These are phyloP conservation scores for Suillus subalutaceus DNA, from an alignment of 768 basidiomycete genomes.

Conservation along the genomic window DNA sequence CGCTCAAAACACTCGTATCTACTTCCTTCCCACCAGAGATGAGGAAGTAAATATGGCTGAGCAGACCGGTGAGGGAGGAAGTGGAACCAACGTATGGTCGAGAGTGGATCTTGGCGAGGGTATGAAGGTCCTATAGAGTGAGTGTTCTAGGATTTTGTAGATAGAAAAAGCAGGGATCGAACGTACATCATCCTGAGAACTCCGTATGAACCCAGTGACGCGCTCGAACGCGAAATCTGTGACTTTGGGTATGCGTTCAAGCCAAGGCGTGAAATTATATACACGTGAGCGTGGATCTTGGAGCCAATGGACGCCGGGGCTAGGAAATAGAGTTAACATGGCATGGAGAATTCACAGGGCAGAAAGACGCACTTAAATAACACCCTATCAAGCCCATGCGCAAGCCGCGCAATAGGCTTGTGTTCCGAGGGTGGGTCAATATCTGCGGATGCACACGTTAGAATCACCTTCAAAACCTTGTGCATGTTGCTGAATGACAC, in stretches of 20 bases:
- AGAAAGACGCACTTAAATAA: conserved; percentile 67
- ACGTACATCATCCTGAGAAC: conserved; percentile 74
- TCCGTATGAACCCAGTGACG: conserved; percentile 70
- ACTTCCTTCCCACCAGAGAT: conserved; percentile 73
- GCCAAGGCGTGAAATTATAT: conserved; percentile 78
- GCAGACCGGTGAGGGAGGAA: conserved; percentile 82
- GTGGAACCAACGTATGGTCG: conserved; percentile 84
- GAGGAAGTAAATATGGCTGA: conserved; percentile 87
- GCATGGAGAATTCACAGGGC: not conserved
- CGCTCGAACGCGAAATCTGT: conserved; percentile 86
- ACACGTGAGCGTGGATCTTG: conserved; percentile 83
- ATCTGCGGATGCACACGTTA: conserved; percentile 36
- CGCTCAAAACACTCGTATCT: conserved; percentile 63
- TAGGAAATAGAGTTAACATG: conserved; percentile 31
- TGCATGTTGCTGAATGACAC: conserved; percentile 14
- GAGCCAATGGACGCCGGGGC: conserved; percentile 88
- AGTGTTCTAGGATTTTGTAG: not conserved
- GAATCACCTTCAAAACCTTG: conserved; percentile 18
- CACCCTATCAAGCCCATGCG: conserved; percentile 69
- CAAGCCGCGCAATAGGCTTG: conserved; percentile 61
- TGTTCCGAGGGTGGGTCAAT: conserved; percentile 45
- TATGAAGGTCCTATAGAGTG: conserved; percentile 58
- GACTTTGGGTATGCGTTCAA: conserved; percentile 76
- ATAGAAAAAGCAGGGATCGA: not conserved
- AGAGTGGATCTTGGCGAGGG: conserved; percentile 58